These are phyloP conservation scores for Trichophyton schoenleinii DNA, from an alignment of 2,329 filamentous ascomycete species.

Conservation along the genomic window DNA sequence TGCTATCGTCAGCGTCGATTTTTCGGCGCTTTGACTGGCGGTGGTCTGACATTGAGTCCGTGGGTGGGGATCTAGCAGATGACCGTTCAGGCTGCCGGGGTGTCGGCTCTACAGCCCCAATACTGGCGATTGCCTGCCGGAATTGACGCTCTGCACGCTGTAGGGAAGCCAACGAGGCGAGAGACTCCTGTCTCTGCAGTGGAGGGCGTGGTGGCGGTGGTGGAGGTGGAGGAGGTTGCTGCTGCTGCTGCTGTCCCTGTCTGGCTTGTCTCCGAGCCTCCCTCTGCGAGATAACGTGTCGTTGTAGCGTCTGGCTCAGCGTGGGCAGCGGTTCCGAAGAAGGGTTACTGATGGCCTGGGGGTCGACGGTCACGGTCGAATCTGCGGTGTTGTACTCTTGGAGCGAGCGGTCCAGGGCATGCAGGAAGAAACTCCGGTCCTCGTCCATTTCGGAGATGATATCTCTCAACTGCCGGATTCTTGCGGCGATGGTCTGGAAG, in stretches of 20 bases:
- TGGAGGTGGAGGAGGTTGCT: no score
- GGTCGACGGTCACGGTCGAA: not conserved
- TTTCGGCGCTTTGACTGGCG: constrained; percentile 52
- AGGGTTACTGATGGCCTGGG: not conserved
- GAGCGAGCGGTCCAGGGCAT: not conserved
- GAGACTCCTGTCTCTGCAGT: constrained; percentile 1
- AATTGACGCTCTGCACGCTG: constrained; percentile 2
- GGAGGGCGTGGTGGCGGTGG: not conserved
- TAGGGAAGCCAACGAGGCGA: not conserved
- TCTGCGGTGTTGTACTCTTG: not conserved
- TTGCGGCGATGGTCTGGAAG: not conserved
- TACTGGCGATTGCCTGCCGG: not conserved
- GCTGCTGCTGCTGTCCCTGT: no score
- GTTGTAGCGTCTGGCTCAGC: not conserved
- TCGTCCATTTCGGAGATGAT: constrained; percentile 3
- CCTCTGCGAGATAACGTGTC: not conserved
- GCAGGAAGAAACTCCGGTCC: not conserved
- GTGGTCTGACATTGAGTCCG: not conserved
- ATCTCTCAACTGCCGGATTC: not conserved
- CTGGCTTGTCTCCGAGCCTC: no score
- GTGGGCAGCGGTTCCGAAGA: not conserved
- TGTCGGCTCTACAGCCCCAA: not conserved
- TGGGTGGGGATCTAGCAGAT: not conserved
- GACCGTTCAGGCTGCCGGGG: not conserved
- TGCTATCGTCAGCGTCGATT: constrained; percentile 50